Evolutionary conservation across 768 basidiomycete genomes (phyloP), one percentile per base, ranked within the genome.

Genomic region (Lactarius quietus): DNA sequence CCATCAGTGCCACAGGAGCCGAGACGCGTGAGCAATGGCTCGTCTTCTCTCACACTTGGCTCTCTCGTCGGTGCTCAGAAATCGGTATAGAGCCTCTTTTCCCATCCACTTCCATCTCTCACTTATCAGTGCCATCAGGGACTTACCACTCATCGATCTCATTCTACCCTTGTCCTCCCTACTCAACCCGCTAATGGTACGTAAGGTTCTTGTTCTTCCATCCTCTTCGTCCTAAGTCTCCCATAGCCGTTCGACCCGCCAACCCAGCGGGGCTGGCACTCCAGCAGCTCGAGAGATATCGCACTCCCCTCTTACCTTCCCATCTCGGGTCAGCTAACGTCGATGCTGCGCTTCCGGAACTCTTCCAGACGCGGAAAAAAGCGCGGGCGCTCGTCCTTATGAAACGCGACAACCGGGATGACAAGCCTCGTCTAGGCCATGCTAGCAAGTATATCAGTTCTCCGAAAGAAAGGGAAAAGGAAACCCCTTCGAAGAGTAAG

Each of bases 281-380:
- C 6, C 85, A 87, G 51, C 86, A 89, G 69, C 77, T 90, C 53
- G 89, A 92, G 68, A 80, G 88, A 35, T 92, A 91, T 78, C 88
- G 87, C 76, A 92, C 88, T 1, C 90, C 90, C 7, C 81, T 92
- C 53, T 70, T 91, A 18, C 89, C 90, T 14, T 85, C 87, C n/a
- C 81, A 81, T 23, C 74, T 78, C 43, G 82, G 84, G 9, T 57
- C 51, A 18, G 59, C 48, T 38, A 43, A 55, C 39, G n/a, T 45
- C 35, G 60, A 67, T 55, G 57, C 39, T 43, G 31, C 55, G 8
- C 67, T 82, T 45, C 85, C 87, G 7, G 85, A 88, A 65, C 82
- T 89, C 76, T 90, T 91, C 76, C 79, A 84, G 67, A 79, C 84
- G 7, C 67, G 67, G 26, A 80, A 78, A 66, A 78, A 78, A 70